Conservation (phyloP, 73 alveolate species). For the Halteria grandinella region DNA sequence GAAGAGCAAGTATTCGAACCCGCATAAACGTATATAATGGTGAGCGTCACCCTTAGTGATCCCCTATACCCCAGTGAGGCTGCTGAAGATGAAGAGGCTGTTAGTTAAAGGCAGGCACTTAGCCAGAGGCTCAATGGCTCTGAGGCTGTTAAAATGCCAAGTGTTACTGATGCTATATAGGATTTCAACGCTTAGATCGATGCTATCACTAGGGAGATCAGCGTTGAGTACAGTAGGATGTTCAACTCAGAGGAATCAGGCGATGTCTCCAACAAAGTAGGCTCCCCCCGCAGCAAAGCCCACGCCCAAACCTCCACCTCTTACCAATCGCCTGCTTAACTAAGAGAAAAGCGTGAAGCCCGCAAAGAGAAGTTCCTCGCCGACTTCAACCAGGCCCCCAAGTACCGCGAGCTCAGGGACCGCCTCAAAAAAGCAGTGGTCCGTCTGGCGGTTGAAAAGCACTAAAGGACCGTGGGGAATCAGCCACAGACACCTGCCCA, state of each 20-base stretch:
- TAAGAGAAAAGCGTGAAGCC: constrained; percentile 75
- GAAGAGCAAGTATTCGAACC: constrained; percentile 49
- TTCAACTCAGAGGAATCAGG: constrained; percentile 45
- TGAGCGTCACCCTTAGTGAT: background rate
- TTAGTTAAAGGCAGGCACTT: background rate
- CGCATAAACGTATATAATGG: constrained; percentile 32
- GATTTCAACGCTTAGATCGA: constrained; percentile 47
- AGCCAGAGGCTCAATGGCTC: background rate
- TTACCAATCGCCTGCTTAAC: constrained; percentile 52
- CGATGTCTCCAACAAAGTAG: background rate
- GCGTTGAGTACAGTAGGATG: constrained; percentile 44
- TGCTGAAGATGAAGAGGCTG: background rate
- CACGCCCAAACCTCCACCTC: constrained; percentile 2
- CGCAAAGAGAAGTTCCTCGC: constrained; percentile 88
- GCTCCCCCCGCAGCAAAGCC: background rate
- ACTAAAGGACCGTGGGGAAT: constrained; percentile 81
- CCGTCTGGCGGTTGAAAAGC: constrained; percentile 90
- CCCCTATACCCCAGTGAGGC: constrained; percentile 58
- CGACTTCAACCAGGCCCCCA: constrained; percentile 90
- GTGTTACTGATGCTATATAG: constrained; percentile 34
- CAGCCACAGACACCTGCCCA: constrained; percentile 77
- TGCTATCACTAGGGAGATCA: constrained; percentile 18
- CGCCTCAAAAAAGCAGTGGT: constrained; percentile 92
- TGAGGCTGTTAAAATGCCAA: background rate
- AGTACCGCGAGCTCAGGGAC: constrained; percentile 88